Evolutionary conservation across 768 basidiomycete genomes (phyloP), one percentile per base, ranked within the genome.

Genomic region (Dacryopinax primogenitus): DNA sequence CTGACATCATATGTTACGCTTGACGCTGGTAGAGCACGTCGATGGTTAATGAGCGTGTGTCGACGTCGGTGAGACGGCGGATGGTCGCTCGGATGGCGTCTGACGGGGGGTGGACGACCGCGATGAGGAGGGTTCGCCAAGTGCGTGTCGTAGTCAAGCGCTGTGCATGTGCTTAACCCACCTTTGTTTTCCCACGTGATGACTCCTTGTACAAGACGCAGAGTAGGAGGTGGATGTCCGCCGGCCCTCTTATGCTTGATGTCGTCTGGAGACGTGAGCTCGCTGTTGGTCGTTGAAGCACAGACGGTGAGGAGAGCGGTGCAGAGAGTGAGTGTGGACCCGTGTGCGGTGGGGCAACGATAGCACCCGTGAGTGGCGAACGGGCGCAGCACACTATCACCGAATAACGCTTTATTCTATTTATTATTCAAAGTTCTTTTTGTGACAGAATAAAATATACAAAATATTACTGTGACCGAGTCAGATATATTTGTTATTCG

Each of bases 1-100:
- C 87, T 75, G 72, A 67, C 62, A 45, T 44, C 36, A 9, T 34
- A 66, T 64, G 13, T 44, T 21, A 63, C 35, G 66, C 66, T 39
- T 58, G 35, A 18, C 34, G 62, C 47, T 62, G 62, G 26, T 16
- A 34, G 37, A 32, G 64, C 30, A 37, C 32, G 34, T 33, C 11
- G 7, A 58, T 44, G 63, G 23, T 23, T 3, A 28, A 33, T 64
- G n/a, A n/a, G n/a, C n/a, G n/a, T n/a, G n/a, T n/a, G 37, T 39
- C 37, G 37, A n/a, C 37, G 37, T 39, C n/a, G 37, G 37, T 39
- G 37, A 39, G n/a, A 39, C 37, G 37, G 12, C n/a, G 11, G 11
- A 39, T n/a, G n/a, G n/a, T n/a, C n/a, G n/a, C n/a, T n/a, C n/a
- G n/a, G n/a, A n/a, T n/a, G n/a, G 37, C 37, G 37, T n/a, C 37